Evolutionary conservation across 768 basidiomycete genomes (phyloP), one percentile per base, ranked within the genome.

Genomic region (Lactarius pseudohatsudake): DNA sequence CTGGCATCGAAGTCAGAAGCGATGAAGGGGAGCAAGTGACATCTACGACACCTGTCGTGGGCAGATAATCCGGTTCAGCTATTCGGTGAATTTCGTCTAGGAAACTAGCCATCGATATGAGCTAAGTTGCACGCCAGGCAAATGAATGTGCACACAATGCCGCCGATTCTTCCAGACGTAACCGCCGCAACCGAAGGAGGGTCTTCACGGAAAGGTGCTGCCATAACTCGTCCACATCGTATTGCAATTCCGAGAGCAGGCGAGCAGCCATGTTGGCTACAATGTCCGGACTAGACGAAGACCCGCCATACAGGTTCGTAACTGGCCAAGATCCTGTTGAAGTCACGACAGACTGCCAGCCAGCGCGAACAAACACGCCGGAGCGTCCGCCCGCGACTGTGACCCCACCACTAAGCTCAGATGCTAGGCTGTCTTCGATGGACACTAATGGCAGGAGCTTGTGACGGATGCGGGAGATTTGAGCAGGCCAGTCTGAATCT

Each of bases 91-190:
- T 80, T 65, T 82, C 82, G 64, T 84, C 80, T 65, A 94, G 73
- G 76, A 93, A 94, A 75, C 91, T 93, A 65, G 7, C 32, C 43
- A 45, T 59, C 41, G 22, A 58, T 34, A 34, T 61, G 57, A 60
- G 69, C 58, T 43, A 38, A 64, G 57, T 32, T 11, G 54, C 60
- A 36, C 54, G 50, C 13, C 47, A 61, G 60, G 58, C 34, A 41
- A 54, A n/a, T n/a, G 41, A 34, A 45, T 64, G 53, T 64, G 68
- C 88, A 73, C 74, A 93, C 91, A 89, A 92, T 32, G 86, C 77
- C 3, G 88, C 89, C 13, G 87, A 89, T 72, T 94, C 91, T 64
- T 92, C 88, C 6, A 93, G 79, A 63, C 83, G 81, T 68, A 92
- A 77, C 72, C 84, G 86, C 61, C 86, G 82, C 38, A 80, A 75